Evolutionary conservation across 2,329 filamentous ascomycete species (phyloP).

Genomic region (Pestalotiopsis sp.): DNA sequence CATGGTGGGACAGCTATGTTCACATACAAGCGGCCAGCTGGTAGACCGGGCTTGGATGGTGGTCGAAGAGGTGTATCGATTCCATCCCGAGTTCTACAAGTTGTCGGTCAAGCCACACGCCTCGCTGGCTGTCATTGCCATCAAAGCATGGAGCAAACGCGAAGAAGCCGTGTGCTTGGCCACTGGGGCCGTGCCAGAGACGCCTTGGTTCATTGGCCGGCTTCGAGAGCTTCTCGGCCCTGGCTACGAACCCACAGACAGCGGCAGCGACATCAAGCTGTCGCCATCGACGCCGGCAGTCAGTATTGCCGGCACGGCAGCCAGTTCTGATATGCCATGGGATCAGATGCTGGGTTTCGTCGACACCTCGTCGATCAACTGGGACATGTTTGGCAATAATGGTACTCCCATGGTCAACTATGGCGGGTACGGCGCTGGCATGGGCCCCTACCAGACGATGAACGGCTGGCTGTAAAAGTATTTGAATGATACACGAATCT

Average conservation of each 20-base stretch:
- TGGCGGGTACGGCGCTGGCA: neutral
- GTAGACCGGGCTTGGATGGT: conserved; percentile 55
- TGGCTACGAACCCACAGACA: conserved; percentile 34
- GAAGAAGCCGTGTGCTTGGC: conserved; percentile 39
- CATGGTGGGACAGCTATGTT: conserved; percentile 53
- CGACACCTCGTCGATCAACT: conserved; percentile 26
- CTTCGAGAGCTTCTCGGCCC: conserved; percentile 43
- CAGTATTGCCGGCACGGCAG: conserved; percentile 8
- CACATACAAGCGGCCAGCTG: conserved; percentile 47
- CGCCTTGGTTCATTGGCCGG: conserved; percentile 45
- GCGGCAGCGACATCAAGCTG: conserved; percentile 20
- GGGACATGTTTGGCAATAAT: conserved; percentile 29
- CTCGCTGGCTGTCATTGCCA: conserved; percentile 45
- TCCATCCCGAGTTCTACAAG: conserved; percentile 52
- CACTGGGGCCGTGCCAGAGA: conserved; percentile 37
- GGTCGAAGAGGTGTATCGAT: conserved; percentile 46
- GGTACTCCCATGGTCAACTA: conserved; percentile 3
- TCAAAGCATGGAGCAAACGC: conserved; percentile 55
- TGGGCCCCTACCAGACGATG: conserved; percentile 11
- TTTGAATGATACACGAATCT: neutral
- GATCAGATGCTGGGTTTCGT: conserved; percentile 33
- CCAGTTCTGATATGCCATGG: conserved; percentile 25
- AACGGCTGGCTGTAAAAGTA: conserved; percentile 13
- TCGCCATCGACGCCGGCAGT: conserved; percentile 7
- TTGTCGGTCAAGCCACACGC: conserved; percentile 43